Conservation (phyloP, 305 asterid species). For the Lippia alba region DNA sequence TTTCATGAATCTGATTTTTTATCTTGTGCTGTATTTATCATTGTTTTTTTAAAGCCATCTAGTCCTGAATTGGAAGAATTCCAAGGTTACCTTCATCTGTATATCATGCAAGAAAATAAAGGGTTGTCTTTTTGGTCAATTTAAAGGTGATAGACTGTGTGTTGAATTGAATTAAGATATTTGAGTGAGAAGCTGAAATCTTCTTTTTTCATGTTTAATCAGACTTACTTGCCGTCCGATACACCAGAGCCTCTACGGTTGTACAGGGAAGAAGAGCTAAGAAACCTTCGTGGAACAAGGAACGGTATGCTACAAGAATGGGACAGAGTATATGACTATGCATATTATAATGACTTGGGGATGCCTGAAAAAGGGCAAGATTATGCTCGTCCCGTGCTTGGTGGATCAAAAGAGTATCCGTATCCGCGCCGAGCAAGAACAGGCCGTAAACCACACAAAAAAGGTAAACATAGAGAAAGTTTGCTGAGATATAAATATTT, state of each 20-base stretch:
- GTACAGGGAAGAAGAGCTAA: slow-evolving; percentile 76
- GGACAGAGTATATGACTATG: slow-evolving; percentile 96
- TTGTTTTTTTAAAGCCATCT: too few species aligned
- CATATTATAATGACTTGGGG: slow-evolving; percentile 83
- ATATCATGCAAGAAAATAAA: slow-evolving; percentile 3
- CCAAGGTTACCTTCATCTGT: background rate
- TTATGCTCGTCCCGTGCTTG: slow-evolving; percentile 66
- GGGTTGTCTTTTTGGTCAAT: background rate
- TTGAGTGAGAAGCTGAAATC: background rate
- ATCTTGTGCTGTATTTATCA: too few species aligned
- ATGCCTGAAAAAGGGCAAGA: slow-evolving; percentile 64
- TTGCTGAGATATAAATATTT: background rate
- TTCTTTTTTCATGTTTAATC: slow-evolving; percentile 22
- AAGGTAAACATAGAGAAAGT: slow-evolving; percentile 44
- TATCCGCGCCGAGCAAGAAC: slow-evolving; percentile 85
- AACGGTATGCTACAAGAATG: slow-evolving; percentile 69
- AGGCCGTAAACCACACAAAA: slow-evolving; percentile 64
- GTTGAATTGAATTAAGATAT: background rate
- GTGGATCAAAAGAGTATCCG: slow-evolving; percentile 65
- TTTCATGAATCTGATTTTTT: background rate
- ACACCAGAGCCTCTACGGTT: slow-evolving; percentile 69
- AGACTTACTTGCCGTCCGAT: slow-evolving; percentile 70
- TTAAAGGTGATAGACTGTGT: background rate
- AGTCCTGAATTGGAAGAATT: too few species aligned
- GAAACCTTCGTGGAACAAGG: slow-evolving; percentile 71